Evolutionary conservation across 139 green algal species (phyloP).

Genomic region (Pleodorina starrii): DNA sequence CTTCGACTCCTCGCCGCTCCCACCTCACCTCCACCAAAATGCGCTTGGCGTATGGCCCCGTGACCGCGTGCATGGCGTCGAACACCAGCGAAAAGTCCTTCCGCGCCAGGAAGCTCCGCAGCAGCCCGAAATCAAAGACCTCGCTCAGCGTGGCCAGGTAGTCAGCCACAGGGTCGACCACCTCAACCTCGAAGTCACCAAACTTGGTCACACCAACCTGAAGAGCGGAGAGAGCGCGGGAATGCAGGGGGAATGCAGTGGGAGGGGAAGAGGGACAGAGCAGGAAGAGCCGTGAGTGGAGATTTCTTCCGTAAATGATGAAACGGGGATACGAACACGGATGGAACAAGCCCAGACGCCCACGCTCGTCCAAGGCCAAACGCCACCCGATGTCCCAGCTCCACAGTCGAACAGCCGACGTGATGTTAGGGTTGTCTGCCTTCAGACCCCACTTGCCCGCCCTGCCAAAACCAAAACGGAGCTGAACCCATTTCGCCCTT

Average conservation of each 20-base stretch:
- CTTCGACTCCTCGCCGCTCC: constrained; percentile 29
- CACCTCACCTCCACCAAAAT: constrained; percentile 89
- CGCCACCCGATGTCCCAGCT: too few relatives aligned
- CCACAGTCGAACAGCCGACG: too few relatives aligned
- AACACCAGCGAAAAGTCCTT: constrained; percentile 95
- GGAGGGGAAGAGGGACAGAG: background rate
- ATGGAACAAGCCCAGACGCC: too few relatives aligned
- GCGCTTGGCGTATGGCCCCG: constrained; percentile 94
- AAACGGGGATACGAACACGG: too few relatives aligned
- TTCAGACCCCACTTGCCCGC: too few relatives aligned
- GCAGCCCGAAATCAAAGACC: constrained; percentile 97
- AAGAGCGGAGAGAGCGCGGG: background rate
- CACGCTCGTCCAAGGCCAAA: too few relatives aligned
- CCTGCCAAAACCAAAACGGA: too few relatives aligned
- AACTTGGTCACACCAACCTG: constrained; percentile 78
- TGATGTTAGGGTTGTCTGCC: too few relatives aligned
- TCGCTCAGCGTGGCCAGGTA: constrained; percentile 92
- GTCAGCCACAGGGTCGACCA: constrained; percentile 93
- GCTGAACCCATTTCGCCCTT: background rate
- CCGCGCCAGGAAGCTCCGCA: constrained; percentile 89
- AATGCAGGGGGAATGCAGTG: background rate
- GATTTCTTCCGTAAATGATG: too few relatives aligned
- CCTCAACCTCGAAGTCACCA: constrained; percentile 96
- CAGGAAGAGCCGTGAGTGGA: background rate
- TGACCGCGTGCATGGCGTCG: constrained; percentile 98